Percentiles rank a stretch among this genome's conserved stretches.
Evolutionary conservation across 192 early-diverging fungal species (phyloP).

Genomic region (Umbelopsis ramanniana): DNA sequence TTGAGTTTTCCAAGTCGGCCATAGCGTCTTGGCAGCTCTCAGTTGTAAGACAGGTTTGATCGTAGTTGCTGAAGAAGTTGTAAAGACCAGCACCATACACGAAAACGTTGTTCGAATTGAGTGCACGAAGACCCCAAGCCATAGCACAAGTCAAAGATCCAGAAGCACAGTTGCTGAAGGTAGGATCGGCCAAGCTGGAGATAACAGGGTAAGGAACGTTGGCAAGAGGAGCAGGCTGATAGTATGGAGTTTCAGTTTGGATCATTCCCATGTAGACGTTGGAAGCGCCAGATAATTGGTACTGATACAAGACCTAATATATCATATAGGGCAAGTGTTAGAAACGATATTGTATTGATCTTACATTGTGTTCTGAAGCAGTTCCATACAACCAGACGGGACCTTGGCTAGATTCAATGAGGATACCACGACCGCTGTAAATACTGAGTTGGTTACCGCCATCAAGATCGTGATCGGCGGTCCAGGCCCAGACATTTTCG

Average conservation of each 20-base stretch:
- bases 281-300: conserved; percentile 36
- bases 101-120: conserved; percentile 35
- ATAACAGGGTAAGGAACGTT: conserved; percentile 32
- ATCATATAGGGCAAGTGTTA: neutral
- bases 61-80: conserved; percentile 47
- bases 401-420: conserved; percentile 35
- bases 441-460: conserved; percentile 36
- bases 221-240: conserved; percentile 37
- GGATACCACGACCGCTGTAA: conserved; percentile 47
- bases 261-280: conserved; percentile 47
- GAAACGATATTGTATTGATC: conserved; percentile 32
- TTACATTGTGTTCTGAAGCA: conserved; percentile 41
- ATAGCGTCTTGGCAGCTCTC: conserved; percentile 34
- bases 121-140: conserved; percentile 44
- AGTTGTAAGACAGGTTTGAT: conserved; percentile 37
- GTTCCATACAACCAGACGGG: conserved; percentile 48
- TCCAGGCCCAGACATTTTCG: conserved; percentile 50
- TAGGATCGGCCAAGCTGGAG: conserved; percentile 32
- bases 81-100: conserved; percentile 51
- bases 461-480: conserved; percentile 52
- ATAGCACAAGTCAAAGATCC: conserved; percentile 24
- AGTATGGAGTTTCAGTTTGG: conserved; percentile 51
- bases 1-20: conserved; percentile 19
- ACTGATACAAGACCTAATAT: conserved; percentile 39
- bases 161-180: conserved; percentile 33